Base-by-base conservation (phyloP, 2,329 filamentous ascomycete genomes). In the Trichoderma oligosporum region DNA sequence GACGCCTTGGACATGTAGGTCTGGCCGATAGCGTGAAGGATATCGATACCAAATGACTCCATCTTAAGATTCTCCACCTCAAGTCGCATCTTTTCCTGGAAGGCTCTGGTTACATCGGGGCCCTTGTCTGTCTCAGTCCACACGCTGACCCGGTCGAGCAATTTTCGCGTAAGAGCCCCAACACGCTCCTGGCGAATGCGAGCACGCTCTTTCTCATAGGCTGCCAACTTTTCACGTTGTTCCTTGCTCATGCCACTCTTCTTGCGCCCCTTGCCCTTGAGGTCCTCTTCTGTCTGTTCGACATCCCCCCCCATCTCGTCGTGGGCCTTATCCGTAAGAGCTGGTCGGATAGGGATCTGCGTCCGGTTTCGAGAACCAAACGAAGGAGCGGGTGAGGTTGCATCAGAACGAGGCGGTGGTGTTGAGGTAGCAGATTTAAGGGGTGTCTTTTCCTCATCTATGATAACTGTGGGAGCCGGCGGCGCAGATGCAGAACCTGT, bases 51-150 rank as follows among this genome's bases (percentile, higher is more conserved):
- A 66, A 99, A 99, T 0, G 89, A 95, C 76, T 99, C 94, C 91
- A 99, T 99, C 81, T 97, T 99, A 66, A 99, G 79, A 70, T 97
- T 96, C 77, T 99, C 94, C 24, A 96, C 90, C 75, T 99, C 94
- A 38, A 97, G 84, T 38, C 87, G 84, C 64, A 89, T 97, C 82
- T 99, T 97, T 71, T 93, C 90, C 71, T 92, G 87, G 78, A 97
- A 99, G 0, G 94, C 89, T 58, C 77, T 78, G 31, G 93, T 97
- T 59, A 97, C 90, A 65, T 96, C 91, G 12, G 74, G 61, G 44
- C 87, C 84, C 76, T 94, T 96, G 75, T 97, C 94, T 3, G 93
- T 97, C 78, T 99, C 94, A 5, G 94, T 97, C 93, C 92, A 97
- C 39, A 97, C 85, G 63, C 87, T 92, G 68, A 97, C 84, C 58